Percentiles rank a stretch among this genome's conserved stretches.
These are phyloP conservation scores for Alternaria ethzedia DNA, from an alignment of 2,329 filamentous ascomycete species.

Conservation along the genomic window DNA sequence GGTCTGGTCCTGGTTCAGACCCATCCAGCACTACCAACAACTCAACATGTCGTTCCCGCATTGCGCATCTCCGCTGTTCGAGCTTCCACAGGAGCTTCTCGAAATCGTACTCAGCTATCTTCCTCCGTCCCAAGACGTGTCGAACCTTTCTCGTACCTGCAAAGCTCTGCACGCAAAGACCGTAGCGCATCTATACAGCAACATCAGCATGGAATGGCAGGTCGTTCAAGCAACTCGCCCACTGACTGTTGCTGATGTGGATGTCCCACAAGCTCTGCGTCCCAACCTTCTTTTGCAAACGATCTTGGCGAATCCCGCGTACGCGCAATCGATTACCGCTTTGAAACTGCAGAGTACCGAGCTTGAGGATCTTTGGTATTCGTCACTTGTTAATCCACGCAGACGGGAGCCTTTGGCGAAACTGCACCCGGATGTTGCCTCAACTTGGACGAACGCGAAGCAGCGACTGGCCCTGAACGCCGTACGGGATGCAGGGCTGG, in stretches of 20 bases:
- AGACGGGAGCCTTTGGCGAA: not conserved
- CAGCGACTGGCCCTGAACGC: not conserved
- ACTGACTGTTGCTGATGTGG: no score
- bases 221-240: not conserved
- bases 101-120: not conserved
- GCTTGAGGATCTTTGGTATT: no score
- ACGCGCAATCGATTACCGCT: not conserved
- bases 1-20: not conserved
- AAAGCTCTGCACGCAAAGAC: not conserved
- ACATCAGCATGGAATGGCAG: not conserved
- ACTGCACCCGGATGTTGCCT: not conserved
- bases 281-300: not conserved
- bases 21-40: not conserved
- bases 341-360: not conserved
- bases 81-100: not conserved
- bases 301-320: not conserved
- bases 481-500: not conserved
- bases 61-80: not conserved
- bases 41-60: not conserved
- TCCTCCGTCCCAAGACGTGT: not conserved
- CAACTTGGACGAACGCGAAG: not conserved
- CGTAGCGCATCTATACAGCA: not conserved
- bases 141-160: not conserved
- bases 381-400: not conserved
- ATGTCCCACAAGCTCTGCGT: no score